Conservation (phyloP, 2,329 filamentous ascomycete genomes). For the Clarireedia sp. region DNA sequence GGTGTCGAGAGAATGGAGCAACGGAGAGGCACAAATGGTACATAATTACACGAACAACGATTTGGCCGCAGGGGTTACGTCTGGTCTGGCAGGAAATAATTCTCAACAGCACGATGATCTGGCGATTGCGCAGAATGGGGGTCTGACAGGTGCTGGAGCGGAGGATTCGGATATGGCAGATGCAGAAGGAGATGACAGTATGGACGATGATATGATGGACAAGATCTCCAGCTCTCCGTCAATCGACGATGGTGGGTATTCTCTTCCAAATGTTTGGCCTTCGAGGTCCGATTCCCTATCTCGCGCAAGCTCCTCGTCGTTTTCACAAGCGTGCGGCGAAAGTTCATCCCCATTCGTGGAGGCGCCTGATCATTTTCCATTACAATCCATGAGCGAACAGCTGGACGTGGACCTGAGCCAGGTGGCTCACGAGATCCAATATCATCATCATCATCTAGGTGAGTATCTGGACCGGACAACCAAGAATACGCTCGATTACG, state of each 20-base stretch:
- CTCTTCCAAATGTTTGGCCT: conserved; percentile 26
- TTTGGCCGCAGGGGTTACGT: conserved; percentile 34
- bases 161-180: conserved; percentile 60
- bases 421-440: conserved; percentile 17
- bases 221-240: conserved; percentile 98
- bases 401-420: conserved; percentile 23
- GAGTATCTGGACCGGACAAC: conserved; percentile 34
- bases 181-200: conserved; percentile 62
- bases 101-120: conserved; percentile 47
- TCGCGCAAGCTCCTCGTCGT: conserved; percentile 13
- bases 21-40: conserved; percentile 24
- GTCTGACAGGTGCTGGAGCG: conserved; percentile 36
- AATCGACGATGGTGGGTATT: conserved; percentile 94
- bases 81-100: conserved; percentile 32
- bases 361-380: conserved; percentile 23
- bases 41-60: conserved; percentile 37
- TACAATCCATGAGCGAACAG: conserved; percentile 16
- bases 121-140: conserved; percentile 55
- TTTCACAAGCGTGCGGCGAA: conserved; percentile 29
- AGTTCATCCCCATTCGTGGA: conserved; percentile 28
- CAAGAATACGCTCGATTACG: conserved; percentile 38
- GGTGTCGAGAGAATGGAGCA: conserved; percentile 47
- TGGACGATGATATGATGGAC: conserved; percentile 91
- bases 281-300: conserved; percentile 24
- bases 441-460: conserved; percentile 43